Conservation (phyloP, 768 basidiomycete genomes). For the Cyclocybe aegerita region DNA sequence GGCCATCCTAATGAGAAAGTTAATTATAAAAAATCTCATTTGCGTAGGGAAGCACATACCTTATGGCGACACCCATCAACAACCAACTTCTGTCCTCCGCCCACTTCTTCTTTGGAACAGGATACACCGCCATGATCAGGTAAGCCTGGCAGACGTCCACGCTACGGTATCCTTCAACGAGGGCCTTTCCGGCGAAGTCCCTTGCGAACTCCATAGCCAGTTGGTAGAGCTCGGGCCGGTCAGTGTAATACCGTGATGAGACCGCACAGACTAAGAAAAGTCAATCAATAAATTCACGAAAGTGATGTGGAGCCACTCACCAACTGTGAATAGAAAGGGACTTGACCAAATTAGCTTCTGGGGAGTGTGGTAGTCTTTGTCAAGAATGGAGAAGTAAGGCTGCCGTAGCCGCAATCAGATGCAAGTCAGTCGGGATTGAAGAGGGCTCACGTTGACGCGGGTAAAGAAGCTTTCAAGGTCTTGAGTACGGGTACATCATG, state of each 20-base stretch:
- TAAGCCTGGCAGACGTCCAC: conserved; percentile 84
- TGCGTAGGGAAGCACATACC: conserved; percentile 33
- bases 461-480: conserved; percentile 44
- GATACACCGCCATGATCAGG: conserved; percentile 63
- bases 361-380: conserved; percentile 55
- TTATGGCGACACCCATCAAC: conserved; percentile 68
- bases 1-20: conserved; percentile 49
- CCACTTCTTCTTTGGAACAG: conserved; percentile 61
- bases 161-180: conserved; percentile 60
- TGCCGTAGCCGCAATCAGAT: conserved; percentile 25
- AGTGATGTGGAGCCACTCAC: conserved; percentile 34
- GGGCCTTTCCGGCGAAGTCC: conserved; percentile 56
- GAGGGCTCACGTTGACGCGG: conserved; percentile 47
- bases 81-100: conserved; percentile 75
- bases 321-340: conserved; percentile 61
- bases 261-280: conserved; percentile 58
- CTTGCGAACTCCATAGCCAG: conserved; percentile 63
- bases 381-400: conserved; percentile 60
- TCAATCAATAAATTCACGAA: not conserved
- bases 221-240: conserved; percentile 53
- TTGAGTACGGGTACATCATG: conserved; percentile 1
- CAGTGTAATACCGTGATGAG: conserved; percentile 62
- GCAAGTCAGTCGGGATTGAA: conserved; percentile 7
- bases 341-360: conserved; percentile 49
- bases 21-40: conserved; percentile 1